phyloP scores from a whole-genome alignment of 2,329 filamentous ascomycete genomes.

The Pseudocercospora cruenta region DNA sequence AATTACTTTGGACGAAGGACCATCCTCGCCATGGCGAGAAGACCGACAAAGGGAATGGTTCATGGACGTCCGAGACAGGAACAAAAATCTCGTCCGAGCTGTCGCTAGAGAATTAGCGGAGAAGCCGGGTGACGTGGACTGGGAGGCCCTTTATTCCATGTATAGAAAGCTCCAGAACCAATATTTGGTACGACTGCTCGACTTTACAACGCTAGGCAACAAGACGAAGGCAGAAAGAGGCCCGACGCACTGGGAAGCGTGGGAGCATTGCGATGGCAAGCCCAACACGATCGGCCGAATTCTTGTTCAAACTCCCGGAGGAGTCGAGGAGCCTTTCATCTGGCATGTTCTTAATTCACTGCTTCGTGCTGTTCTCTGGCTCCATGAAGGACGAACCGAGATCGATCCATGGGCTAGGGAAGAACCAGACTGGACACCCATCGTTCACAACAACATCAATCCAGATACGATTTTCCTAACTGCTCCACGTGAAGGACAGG shows the following conservation, averaged over 20 bases:
- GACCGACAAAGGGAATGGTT: not conserved
- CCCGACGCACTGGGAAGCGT: conserved; percentile 4
- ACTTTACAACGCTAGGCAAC: not conserved
- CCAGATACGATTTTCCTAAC: conserved; percentile 38
- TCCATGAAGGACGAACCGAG: conserved; percentile 7
- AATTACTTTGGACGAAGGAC: not conserved
- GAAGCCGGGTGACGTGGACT: conserved; percentile 5
- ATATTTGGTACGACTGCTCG: conserved; percentile 4
- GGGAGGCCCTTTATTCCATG: conserved; percentile 6
- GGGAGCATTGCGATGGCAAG: conserved; percentile 18
- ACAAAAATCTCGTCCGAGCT: conserved; percentile 7
- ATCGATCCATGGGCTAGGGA: not conserved
- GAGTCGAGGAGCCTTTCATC: conserved; percentile 19
- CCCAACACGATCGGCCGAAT: conserved; percentile 8
- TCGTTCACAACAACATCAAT: conserved; percentile 45
- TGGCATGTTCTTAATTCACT: conserved; percentile 22
- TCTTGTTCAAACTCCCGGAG: conserved; percentile 11
- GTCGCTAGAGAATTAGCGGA: conserved; percentile 12
- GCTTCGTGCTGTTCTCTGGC: conserved; percentile 15
- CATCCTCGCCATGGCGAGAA: not conserved
- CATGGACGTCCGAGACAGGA: not conserved
- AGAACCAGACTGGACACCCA: conserved; percentile 7
- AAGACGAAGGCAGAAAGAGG: not conserved
- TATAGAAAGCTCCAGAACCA: conserved; percentile 2
- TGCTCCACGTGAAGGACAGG: not conserved